Base-by-base conservation (phyloP, 2,329 filamentous ascomycete genomes). In the Penicillium sp. region DNA sequence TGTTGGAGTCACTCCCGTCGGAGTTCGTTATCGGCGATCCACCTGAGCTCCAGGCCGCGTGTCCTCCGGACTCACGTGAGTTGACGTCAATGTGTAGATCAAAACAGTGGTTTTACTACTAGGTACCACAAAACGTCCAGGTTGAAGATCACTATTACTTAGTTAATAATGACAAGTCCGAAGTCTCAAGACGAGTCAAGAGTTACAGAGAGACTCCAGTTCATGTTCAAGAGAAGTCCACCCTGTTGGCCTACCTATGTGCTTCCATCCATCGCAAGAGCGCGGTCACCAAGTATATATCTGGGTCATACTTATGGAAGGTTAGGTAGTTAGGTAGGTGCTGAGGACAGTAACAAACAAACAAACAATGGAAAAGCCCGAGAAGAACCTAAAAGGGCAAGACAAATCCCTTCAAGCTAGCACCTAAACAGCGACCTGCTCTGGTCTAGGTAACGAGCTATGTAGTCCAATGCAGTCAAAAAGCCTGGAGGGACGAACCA, bases 31-130 rank as follows among this genome's bases (percentile, higher is more conserved):
- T 58, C 53, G 29, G 52, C 35, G 35, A 49, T 54, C 49, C 43
- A 52, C 49, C 40, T 33, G 44, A 61, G 58, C 58, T 61, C 44
- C 44, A 46, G 55, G 50, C 58, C 58, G 54, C 53, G 56, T 58
- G 52, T 56, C 28, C 19, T 46, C 47, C 22, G 4, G 22, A 25
- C 22, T 61, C 59, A 61, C 59, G 59, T 61, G 59, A 61, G 10
- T 29, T 57, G 56, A 60, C 56, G 50, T 58, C 50, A 53, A 41
- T 31, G n/a, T 19, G 19, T 36, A 25, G 36, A 30, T 50, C 33
- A 37, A 33, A 41, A 27, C 12, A 19, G 41, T 43, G 25, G 41
- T 34, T n/a, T n/a, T n/a, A n/a, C n/a, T n/a, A n/a, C n/a, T n/a
- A n/a, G n/a, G n/a, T n/a, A 42, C 40, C 18, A 29, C 16, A 12